Evolutionary conservation across 1,139 yeast genomes (phyloP), one percentile per base, ranked within the genome.

Genomic region (Fermentozyma sake): DNA sequence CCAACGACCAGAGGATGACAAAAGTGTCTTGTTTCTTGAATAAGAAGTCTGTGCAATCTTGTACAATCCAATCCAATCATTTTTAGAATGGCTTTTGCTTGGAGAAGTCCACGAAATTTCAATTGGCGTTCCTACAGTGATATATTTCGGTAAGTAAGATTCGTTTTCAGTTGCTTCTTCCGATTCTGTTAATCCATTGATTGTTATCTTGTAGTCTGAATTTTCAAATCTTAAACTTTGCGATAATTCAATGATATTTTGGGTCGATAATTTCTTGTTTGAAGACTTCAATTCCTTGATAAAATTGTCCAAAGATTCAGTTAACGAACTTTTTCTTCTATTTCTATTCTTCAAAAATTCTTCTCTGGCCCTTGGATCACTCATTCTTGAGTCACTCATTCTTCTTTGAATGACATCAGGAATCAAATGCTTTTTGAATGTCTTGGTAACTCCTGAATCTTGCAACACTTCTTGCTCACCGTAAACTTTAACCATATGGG

Each of bases 1-100:
- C 95, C 95, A 84, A 42, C 83, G 76, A 7, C 85, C 85, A 16
- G 72, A 56, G 9, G 91, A 79, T 9, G 86, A 67, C 13, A 78
- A 60, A 24, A 71, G 59, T 0, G 95, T 83, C 28, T 67, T 70
- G 23, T 68, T 69, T 29, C 77, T 63, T 7, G 83, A 74, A 23
- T 65, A 63, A 6, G 79, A 69, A 12, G 85, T 76, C 38, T 76
- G 83, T 13, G 74, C 62, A 12, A 81, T 69, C 32, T 73, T 74
- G 55, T 84, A 85, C 26, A 84, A 57, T 1, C 93, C 95, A 39
- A 84, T 71, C 95, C 95, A 84, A 48, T 83, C 93, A 27, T 63
- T 66, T 1, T 46, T 22, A 4, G 63, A 53, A 30, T 61, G 66
- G 29, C 61, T 66, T 11, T 51, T 50, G 5, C 51, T 51, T 7